A percentile compares a stretch with the other conserved stretches of the same genome.
phyloP scores from a whole-genome alignment of 257 asterid species.

The Salvia miltiorrhiza region DNA sequence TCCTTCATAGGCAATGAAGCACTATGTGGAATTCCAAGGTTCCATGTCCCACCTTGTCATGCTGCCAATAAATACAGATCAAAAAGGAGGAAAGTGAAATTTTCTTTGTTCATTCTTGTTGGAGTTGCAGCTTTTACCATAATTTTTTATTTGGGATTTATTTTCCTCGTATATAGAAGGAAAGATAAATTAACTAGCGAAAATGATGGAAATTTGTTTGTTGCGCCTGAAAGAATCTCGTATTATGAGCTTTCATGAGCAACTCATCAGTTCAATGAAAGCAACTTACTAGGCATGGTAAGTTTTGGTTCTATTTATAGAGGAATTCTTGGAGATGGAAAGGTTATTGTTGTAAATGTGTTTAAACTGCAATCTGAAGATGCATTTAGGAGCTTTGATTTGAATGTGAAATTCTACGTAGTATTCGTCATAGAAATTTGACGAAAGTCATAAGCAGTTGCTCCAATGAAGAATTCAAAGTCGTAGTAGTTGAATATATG shows the following conservation, averaged over 20 bases:
- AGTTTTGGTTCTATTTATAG: slow-evolving; percentile 19
- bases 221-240: slow-evolving; percentile 13
- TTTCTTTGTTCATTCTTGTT: background rate
- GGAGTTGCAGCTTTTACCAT: slow-evolving; percentile 1
- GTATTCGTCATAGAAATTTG: no score
- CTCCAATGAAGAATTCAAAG: no score
- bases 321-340: slow-evolving; percentile 8
- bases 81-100: background rate
- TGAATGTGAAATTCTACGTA: no score
- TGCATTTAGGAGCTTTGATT: no score
- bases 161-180: background rate
- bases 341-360: slow-evolving; percentile 24
- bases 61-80: background rate
- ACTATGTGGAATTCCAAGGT: no score
- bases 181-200: background rate
- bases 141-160: background rate
- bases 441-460: no score
- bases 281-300: no score
- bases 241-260: slow-evolving; percentile 27
- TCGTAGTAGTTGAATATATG: no score
- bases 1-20: no score
- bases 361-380: slow-evolving; percentile 18
- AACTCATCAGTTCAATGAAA: slow-evolving; percentile 18
- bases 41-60: slow-evolving; percentile 21
- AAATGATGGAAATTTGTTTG: background rate